A percentile compares a stretch with the other conserved stretches of the same genome.
phyloP scores from a whole-genome alignment of 2,329 filamentous ascomycete species.

The Spiromastix sp. region DNA sequence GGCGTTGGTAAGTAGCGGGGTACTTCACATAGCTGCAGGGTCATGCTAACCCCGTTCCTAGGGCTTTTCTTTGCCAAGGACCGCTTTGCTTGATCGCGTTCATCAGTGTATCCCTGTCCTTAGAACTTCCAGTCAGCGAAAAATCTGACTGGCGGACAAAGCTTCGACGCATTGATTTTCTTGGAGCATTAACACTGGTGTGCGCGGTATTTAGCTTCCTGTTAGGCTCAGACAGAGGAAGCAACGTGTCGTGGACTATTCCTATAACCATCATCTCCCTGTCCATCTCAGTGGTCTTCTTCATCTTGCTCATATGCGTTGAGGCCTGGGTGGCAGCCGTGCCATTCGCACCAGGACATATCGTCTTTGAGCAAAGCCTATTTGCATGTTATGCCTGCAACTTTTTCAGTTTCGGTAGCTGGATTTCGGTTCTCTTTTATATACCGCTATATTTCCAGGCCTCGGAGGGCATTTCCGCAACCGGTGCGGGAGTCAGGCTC shows the following conservation, averaged over 20 bases:
- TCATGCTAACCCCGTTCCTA: conserved; percentile 17
- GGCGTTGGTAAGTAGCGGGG: conserved; percentile 50
- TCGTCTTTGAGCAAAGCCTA: conserved; percentile 58
- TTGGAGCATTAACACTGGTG: conserved; percentile 58
- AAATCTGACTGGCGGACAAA: conserved; percentile 55
- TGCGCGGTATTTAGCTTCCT: conserved; percentile 56
- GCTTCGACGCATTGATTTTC: conserved; percentile 59
- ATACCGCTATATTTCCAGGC: conserved; percentile 72
- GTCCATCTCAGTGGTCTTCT: conserved; percentile 46
- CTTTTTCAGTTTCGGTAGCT: conserved; percentile 58
- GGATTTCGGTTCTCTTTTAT: conserved; percentile 56
- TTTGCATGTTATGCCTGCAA: conserved; percentile 61
- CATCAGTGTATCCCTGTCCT: conserved; percentile 49
- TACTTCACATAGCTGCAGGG: conserved; percentile 8
- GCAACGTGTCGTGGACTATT: conserved; percentile 58
- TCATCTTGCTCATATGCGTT: conserved; percentile 56
- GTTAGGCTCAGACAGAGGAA: conserved; percentile 61
- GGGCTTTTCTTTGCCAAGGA: conserved; percentile 61
- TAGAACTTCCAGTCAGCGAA: conserved; percentile 51
- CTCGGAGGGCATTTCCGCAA: conserved; percentile 53
- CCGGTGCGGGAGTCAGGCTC: conserved; percentile 53
- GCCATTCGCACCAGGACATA: conserved; percentile 64
- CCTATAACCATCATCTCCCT: conserved; percentile 49
- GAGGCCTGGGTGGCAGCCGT: conserved; percentile 58
- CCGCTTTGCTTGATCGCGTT: conserved; percentile 59